Evolutionary conservation across 2,329 filamentous ascomycete species (phyloP).

Genomic region (Leptoxyphium fumago): DNA sequence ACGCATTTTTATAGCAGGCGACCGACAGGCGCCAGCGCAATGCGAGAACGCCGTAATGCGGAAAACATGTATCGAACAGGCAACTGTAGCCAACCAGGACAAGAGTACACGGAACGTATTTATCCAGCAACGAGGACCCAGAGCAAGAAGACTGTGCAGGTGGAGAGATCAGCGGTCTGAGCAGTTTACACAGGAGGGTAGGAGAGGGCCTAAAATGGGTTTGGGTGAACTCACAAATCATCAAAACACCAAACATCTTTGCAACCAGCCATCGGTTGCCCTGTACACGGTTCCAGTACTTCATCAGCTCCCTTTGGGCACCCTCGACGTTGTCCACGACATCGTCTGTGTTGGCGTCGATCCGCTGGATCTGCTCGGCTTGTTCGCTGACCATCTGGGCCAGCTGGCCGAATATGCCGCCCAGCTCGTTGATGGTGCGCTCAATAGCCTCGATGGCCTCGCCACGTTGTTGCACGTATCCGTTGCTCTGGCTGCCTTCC

Average conservation of each 20-base stretch:
- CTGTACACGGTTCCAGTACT: slow-evolving; percentile 90
- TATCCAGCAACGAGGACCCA: slow-evolving; percentile 10
- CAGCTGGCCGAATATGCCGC: slow-evolving; percentile 83
- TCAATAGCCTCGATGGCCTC: slow-evolving; percentile 97
- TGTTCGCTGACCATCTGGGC: slow-evolving; percentile 96
- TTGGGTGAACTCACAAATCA: slow-evolving; percentile 52
- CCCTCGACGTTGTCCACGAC: slow-evolving; percentile 98
- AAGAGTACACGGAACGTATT: background rate
- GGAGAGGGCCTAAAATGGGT: slow-evolving; percentile 13
- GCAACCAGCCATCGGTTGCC: slow-evolving; percentile 92
- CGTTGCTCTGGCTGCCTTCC: slow-evolving; percentile 70
- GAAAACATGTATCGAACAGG: background rate
- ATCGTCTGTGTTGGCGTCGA: slow-evolving; percentile 94
- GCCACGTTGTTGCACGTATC: slow-evolving; percentile 83
- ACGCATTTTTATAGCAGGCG: too few relatives aligned
- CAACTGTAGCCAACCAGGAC: background rate
- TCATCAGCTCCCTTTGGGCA: slow-evolving; percentile 84
- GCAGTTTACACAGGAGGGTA: slow-evolving; percentile 19
- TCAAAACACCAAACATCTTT: slow-evolving; percentile 71
- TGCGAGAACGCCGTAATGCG: background rate
- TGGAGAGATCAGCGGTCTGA: slow-evolving; percentile 10
- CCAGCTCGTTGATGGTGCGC: slow-evolving; percentile 82
- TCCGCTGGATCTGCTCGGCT: slow-evolving; percentile 92
- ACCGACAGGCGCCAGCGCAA: background rate
- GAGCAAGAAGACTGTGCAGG: slow-evolving; percentile 7